These are phyloP conservation scores for Nelumbo lutea DNA, from an alignment of 164 flowering plant genomes.

Conservation along the genomic window DNA sequence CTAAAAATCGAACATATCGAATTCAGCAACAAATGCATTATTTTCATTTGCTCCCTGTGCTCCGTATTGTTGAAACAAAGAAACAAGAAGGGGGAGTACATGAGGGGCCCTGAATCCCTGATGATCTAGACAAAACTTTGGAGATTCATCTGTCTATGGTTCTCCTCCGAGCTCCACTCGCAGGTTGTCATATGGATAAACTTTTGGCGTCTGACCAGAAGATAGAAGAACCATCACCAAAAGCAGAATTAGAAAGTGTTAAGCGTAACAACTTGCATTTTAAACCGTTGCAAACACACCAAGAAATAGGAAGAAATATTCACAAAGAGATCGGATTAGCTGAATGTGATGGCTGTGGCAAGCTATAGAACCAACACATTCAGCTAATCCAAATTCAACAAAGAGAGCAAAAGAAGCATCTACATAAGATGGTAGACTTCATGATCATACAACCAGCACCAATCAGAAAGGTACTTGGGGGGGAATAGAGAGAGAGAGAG, in stretches of 20 bases:
- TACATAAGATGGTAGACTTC: too few species aligned
- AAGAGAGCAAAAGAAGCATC: too few species aligned
- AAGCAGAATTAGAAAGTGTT: not conserved
- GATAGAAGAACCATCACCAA: constrained; percentile 10
- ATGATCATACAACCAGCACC: too few species aligned
- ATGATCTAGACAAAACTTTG: not conserved
- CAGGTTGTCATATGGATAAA: constrained; percentile 92
- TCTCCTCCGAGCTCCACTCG: constrained; percentile 97
- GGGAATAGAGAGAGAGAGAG: too few species aligned
- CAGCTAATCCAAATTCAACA: too few species aligned
- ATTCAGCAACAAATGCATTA: not conserved
- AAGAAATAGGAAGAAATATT: too few species aligned
- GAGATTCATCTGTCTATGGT: constrained; percentile 36
- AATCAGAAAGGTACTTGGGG: too few species aligned
- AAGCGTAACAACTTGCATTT: not conserved
- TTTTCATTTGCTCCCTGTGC: not conserved
- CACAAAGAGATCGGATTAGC: too few species aligned
- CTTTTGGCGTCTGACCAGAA: constrained; percentile 74
- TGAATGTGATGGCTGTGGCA: too few species aligned
- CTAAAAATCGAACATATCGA: not conserved
- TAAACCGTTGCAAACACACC: too few species aligned
- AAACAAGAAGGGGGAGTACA: constrained; percentile 1
- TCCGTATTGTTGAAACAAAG: not conserved
- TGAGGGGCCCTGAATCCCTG: not conserved
- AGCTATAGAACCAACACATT: too few species aligned